phyloP scores from a whole-genome alignment of 805 yeast species.

The Cyberlindnera petersonii region DNA sequence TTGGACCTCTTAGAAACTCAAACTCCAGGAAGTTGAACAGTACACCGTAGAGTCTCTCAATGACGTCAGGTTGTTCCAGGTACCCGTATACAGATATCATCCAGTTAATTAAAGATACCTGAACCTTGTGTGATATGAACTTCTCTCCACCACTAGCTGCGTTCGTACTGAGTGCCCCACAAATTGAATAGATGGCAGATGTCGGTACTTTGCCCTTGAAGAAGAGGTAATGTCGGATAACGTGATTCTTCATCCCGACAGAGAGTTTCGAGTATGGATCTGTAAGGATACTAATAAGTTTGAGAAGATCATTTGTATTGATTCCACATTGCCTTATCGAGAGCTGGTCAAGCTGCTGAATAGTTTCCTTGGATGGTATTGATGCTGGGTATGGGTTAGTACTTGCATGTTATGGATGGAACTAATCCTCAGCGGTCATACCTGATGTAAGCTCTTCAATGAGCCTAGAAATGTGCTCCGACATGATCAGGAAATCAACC shows the following conservation, averaged over 20 bases:
- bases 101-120: constrained; percentile 32
- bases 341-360: constrained; percentile 3
- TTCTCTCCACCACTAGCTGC: constrained; percentile 22
- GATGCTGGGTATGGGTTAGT: background rate
- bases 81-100: constrained; percentile 30
- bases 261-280: constrained; percentile 11
- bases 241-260: constrained; percentile 7
- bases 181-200: constrained; percentile 25
- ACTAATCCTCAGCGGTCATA: too few relatives aligned
- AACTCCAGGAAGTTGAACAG: constrained; percentile 34
- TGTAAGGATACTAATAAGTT: constrained; percentile 5
- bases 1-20: constrained; percentile 32
- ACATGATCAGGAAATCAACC: background rate
- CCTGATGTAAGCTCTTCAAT: background rate
- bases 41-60: constrained; percentile 24
- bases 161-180: constrained; percentile 30
- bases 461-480: background rate
- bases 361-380: background rate
- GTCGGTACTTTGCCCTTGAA: constrained; percentile 30
- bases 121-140: constrained; percentile 23
- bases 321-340: constrained; percentile 12
- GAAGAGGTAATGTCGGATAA: constrained; percentile 27
- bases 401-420: too few relatives aligned
- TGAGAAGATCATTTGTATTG: constrained; percentile 5
- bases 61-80: constrained; percentile 18